Evolutionary conservation across 345 rosid genomes (phyloP).

Genomic region (Murraya koenigii): DNA sequence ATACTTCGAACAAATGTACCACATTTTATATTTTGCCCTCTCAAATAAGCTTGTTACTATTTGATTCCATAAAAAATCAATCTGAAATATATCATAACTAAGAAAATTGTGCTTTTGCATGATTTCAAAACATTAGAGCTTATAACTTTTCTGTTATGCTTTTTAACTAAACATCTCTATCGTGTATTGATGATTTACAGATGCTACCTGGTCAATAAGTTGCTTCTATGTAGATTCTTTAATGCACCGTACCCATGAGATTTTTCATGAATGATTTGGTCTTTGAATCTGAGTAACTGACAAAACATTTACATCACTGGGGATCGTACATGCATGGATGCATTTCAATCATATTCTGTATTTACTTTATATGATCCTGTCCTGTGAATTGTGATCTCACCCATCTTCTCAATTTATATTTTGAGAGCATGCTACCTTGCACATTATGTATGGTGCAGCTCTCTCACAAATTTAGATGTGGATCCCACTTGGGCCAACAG

Average conservation of each 20-base stretch:
- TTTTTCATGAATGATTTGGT: not conserved
- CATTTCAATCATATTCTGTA: not conserved
- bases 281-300: not conserved
- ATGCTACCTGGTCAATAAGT: not conserved
- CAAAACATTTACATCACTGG: not conserved
- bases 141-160: not conserved
- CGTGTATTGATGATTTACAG: not conserved
- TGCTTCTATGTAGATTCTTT: not conserved
- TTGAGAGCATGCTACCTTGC: too few relatives aligned
- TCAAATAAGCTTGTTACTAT: not conserved
- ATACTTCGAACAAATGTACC: too few relatives aligned
- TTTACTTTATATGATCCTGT: not conserved
- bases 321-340: not conserved
- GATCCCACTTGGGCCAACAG: too few relatives aligned
- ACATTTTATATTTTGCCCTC: not conserved
- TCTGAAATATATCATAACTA: not conserved
- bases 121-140: not conserved
- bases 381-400: not conserved
- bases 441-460: too few relatives aligned
- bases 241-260: not conserved
- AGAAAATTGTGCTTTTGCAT: not conserved
- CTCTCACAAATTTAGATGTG: too few relatives aligned
- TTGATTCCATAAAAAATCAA: not conserved
- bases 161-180: not conserved
- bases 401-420: not conserved